A percentile compares a stretch with the other conserved stretches of the same genome.
Conservation (phyloP, 2,329 filamentous ascomycete species). For the Chaetomium strumarium region DNA sequence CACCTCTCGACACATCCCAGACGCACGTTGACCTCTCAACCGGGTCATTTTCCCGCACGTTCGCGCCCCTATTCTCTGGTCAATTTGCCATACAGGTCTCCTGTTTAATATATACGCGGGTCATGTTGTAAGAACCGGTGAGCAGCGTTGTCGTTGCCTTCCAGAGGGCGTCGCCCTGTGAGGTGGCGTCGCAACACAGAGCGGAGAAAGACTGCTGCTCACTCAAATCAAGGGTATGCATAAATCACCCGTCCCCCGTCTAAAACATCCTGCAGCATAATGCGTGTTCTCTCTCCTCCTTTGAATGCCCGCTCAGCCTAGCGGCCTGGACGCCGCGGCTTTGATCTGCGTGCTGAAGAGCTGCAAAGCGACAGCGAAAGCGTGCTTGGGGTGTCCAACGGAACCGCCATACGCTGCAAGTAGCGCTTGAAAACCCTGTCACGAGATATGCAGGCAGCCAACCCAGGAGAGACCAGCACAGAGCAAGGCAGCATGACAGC, state of each 20-base stretch:
- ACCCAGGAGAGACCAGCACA: constrained; percentile 18
- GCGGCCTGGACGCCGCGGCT: constrained; percentile 18
- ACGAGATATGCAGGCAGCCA: constrained; percentile 16
- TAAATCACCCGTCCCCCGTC: constrained; percentile 20
- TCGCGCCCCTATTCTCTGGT: constrained; percentile 10
- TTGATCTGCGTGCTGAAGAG: constrained; percentile 20
- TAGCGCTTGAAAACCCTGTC: constrained; percentile 20
- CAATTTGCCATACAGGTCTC: constrained; percentile 13
- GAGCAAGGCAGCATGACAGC: constrained; percentile 15
- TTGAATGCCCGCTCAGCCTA: constrained; percentile 18
- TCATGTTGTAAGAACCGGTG: constrained; percentile 20
- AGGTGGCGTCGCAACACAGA: constrained; percentile 18
- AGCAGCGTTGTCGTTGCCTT: constrained; percentile 12
- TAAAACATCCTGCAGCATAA: constrained; percentile 16
- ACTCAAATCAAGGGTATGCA: constrained; percentile 24
- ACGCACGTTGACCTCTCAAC: neutral
- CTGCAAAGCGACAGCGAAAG: constrained; percentile 19
- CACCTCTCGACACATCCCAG: no score
- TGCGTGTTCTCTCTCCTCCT: constrained; percentile 18
- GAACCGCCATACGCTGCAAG: constrained; percentile 16
- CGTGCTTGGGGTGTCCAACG: constrained; percentile 12
- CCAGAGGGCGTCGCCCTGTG: constrained; percentile 15
- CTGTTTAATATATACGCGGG: constrained; percentile 16
- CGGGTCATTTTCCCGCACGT: constrained; percentile 15
- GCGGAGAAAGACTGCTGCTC: constrained; percentile 7